Evolutionary conservation across 78 protist genomes (phyloP).

Genomic region (slime mould (Dictyostelium discoideum)): DNA sequence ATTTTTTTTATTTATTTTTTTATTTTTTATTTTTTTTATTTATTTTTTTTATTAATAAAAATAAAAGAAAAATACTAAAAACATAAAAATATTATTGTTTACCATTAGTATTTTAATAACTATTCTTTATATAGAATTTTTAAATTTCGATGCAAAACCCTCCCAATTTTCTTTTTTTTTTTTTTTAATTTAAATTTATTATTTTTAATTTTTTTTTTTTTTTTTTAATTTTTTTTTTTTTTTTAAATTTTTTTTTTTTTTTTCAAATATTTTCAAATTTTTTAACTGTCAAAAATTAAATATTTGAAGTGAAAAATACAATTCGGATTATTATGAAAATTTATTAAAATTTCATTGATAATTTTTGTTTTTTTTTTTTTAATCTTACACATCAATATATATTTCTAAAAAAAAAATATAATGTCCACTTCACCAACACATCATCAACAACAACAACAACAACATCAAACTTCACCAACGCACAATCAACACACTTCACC

Average conservation of each 20-base stretch:
- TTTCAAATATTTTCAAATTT: neutral
- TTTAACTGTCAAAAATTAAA: neutral
- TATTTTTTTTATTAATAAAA: no score
- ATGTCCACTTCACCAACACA: conserved; percentile 12
- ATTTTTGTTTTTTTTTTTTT: neutral
- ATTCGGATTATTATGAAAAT: neutral
- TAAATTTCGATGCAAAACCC: no score
- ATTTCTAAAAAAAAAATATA: no score
- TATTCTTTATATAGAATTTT: no score
- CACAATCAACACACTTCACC: neutral
- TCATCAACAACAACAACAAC: neutral
- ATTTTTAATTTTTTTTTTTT: no score
- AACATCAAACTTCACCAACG: neutral
- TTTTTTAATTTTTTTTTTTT: neutral
- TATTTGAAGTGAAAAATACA: neutral
- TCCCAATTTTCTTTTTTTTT: no score
- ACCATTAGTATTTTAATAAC: no score
- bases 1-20: no score
- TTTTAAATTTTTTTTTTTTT: neutral
- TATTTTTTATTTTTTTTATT: no score
- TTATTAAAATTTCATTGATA: neutral
- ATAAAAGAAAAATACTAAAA: no score
- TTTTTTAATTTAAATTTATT: no score
- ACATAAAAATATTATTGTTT: no score
- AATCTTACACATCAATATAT: neutral